Base-by-base conservation (phyloP, 2,329 filamentous ascomycete genomes). In the Ascochyta clinopodiicola region DNA sequence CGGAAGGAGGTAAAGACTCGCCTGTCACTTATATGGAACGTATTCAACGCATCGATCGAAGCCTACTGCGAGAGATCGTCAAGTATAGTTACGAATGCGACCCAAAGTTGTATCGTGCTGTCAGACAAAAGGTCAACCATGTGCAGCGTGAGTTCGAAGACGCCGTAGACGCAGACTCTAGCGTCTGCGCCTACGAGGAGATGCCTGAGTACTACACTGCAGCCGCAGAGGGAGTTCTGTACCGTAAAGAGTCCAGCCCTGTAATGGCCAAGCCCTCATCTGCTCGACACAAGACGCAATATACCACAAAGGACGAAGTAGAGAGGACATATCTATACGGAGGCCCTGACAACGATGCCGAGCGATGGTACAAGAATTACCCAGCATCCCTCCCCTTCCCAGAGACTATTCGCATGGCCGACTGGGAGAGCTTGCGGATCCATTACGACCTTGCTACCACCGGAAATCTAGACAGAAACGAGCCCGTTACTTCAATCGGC, bases 371-470 rank as follows among this genome's bases (percentile, higher is more conserved):
- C 52, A 57, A 58, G 8, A 57, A 66, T 3, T 49, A 57, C 29
- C 62, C 68, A 21, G 38, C 61, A 27, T 54, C 59, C 3, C 53
- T 74, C 7, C 63, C 64, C 4, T 72, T 73, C 25, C 67, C 68
- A 9, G 67, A 74, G 48, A 73, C 62, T 0, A 53, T 64, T 9
- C 58, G 63, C 35, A 64, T 72, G 62, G 65, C 67, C 17, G 56
- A 64, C 35, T 69, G 63, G 65, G 72, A 74, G 32, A 71, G 65
- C 51, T 47, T 67, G 34, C 68, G 63, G 39, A 71, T 71, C 13
- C 45, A 68, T 22, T 66, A 57, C 42, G 67, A 73, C 50, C 58
- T 73, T 22, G 43, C 36, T 1, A 50, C 62, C 31, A 60, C 56
- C 19, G 57, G 56, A n/a, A 51, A 56, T 10, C 49, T 39, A 50